These are phyloP conservation scores for Exophiala calicioides DNA, from an alignment of 2,329 filamentous ascomycete genomes.

Conservation along the genomic window DNA sequence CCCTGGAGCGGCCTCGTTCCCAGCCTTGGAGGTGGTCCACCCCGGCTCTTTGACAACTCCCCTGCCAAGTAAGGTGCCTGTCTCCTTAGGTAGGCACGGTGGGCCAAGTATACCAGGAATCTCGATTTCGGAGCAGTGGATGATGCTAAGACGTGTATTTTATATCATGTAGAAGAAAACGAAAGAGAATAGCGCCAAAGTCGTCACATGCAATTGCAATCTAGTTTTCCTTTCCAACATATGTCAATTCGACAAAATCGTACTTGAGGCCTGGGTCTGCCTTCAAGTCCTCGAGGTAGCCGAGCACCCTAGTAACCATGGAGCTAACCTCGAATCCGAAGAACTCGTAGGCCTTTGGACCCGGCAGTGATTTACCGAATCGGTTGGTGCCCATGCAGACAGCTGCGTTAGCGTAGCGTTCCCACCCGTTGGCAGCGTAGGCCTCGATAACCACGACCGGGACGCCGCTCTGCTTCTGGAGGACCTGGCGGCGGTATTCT, in stretches of 20 bases:
- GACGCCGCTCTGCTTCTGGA: conserved; percentile 38
- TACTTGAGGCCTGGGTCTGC: conserved; percentile 1
- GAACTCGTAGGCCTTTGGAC: conserved; percentile 30
- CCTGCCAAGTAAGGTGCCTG: too few relatives aligned
- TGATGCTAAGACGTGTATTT: too few relatives aligned
- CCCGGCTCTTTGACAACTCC: too few relatives aligned
- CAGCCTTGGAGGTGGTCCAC: too few relatives aligned
- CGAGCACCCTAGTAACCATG: not conserved
- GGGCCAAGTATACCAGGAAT: too few relatives aligned
- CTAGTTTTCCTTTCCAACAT: not conserved
- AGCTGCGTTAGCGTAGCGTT: conserved; percentile 52
- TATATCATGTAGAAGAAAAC: too few relatives aligned
- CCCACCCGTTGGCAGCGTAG: conserved; percentile 51
- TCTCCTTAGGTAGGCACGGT: too few relatives aligned
- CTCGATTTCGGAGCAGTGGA: too few relatives aligned
- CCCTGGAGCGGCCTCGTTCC: too few relatives aligned
- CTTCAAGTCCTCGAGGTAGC: conserved; percentile 6
- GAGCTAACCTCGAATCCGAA: conserved; percentile 30
- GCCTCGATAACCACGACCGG: conserved; percentile 51
- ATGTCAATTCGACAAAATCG: conserved; percentile 14
- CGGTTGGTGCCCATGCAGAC: conserved; percentile 43
- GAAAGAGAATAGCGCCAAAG: not conserved
- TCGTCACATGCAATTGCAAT: not conserved
- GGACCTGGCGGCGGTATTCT: conserved; percentile 46
- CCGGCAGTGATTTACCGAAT: conserved; percentile 42